These are phyloP conservation scores for Pseudocercospora ulei DNA, from an alignment of 2,329 filamentous ascomycete species.

Conservation along the genomic window DNA sequence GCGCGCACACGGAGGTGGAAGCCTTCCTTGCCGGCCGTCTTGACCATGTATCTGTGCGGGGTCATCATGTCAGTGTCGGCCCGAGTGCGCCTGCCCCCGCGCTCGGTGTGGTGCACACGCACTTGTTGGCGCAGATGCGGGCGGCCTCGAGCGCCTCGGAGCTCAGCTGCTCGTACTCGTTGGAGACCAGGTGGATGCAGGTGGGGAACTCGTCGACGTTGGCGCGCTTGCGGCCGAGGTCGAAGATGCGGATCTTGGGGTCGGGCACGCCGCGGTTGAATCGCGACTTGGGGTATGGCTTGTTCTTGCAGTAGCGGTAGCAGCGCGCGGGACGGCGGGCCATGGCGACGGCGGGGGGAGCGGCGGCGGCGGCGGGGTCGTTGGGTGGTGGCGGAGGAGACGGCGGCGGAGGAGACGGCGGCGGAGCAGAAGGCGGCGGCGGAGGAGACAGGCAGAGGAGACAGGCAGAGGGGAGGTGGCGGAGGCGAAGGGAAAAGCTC, in stretches of 20 bases:
- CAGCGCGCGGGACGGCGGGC: constrained; percentile 98
- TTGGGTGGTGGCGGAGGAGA: constrained; percentile 37
- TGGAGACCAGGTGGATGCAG: constrained; percentile 98
- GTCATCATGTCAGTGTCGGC: constrained; percentile 9
- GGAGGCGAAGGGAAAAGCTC: too few relatives aligned
- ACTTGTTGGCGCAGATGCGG: constrained; percentile 99
- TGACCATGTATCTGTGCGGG: constrained; percentile 52
- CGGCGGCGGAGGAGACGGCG: constrained; percentile 23
- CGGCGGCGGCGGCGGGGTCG: constrained; percentile 31
- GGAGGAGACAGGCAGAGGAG: too few relatives aligned
- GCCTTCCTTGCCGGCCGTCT: constrained; percentile 59
- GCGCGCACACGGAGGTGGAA: constrained; percentile 67
- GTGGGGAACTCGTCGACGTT: constrained; percentile 99
- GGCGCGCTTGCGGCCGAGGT: constrained; percentile 64
- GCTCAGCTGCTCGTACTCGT: constrained; percentile 99
- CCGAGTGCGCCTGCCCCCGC: too few relatives aligned
- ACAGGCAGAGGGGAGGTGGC: too few relatives aligned
- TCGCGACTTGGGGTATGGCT: constrained; percentile 92
- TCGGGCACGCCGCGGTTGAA: constrained; percentile 90
- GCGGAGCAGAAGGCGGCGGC: too few relatives aligned
- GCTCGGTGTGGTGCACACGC: constrained; percentile 31
- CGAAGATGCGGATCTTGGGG: constrained; percentile 74
- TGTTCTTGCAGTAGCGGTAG: constrained; percentile 99
- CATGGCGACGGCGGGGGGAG: constrained; percentile 71
- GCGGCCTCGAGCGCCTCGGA: constrained; percentile 99